Base-by-base conservation (phyloP, 2,329 filamentous ascomycete genomes). In the Cladosporium sphaerospermum region DNA sequence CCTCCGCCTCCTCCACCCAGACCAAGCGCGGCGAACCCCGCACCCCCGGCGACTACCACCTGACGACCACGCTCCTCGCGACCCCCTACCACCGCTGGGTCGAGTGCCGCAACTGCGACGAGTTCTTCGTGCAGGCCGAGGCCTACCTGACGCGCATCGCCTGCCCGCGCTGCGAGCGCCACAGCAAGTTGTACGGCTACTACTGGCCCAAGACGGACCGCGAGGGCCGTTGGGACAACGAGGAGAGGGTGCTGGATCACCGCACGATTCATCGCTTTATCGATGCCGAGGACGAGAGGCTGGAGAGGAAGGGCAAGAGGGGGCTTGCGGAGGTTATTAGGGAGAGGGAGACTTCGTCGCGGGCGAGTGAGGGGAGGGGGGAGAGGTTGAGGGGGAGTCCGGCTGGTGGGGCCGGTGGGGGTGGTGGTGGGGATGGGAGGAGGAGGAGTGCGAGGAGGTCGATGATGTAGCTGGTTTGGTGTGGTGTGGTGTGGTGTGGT, bases 151-250 rank as follows among this genome's bases (percentile, higher is more conserved):
- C 91, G 1, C 83, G 86, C 49, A 84, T 86, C 45, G 86, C 89
- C 13, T 99, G 93, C 67, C 91, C 89, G 3, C 83, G 93, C 6
- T 99, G 93, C 69, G 93, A 99, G 72, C 82, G 93, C 0, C 93
- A 99, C 66, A 95, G 88, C 13, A 97, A 95, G 73, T 74, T 99
- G 0, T 99, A 97, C 67, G 95, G 95, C 0, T 96, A 88, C 65
- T 78, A 86, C 54, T 99, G 93, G 93, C 93, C 93, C 5, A 96
- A 99, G 75, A 97, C 93, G 0, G 87, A 96, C 55, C 86, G 79
- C 57, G 83, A 86, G 23, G 88, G 88, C 0, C 82, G 82, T 13
- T 70, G 80, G 16, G 93, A 97, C 66, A 84, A 81, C 8, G 78
- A 83, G 57, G 75, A 82, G 60, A 69, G 82, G 5, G 75, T 95